phyloP scores from a whole-genome alignment of 2,329 filamentous ascomycete species.

The Septoria linicola region DNA sequence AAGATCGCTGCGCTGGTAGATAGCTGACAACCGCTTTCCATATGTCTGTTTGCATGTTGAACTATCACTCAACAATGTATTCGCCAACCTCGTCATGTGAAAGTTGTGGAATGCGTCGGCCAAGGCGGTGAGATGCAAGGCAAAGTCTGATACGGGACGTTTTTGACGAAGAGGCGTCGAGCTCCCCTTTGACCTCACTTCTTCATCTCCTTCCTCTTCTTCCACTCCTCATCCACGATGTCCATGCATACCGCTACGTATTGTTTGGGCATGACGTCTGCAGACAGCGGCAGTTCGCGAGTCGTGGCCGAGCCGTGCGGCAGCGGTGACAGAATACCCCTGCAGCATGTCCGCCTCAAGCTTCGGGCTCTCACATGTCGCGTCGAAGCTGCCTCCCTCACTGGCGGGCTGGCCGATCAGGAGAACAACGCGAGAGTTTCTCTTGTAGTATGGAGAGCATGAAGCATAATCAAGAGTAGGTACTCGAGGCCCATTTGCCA shows the following conservation, averaged over 20 bases:
- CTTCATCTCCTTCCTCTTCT: conserved; percentile 1
- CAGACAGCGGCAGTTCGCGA: background rate
- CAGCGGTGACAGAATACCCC: conserved; percentile 7
- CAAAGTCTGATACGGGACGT: background rate
- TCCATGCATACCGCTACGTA: background rate
- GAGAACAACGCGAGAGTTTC: too few species aligned
- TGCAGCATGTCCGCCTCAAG: conserved; percentile 10
- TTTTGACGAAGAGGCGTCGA: background rate
- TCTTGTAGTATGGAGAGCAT: too few species aligned
- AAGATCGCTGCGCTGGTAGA: conserved; percentile 24
- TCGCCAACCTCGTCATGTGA: too few species aligned
- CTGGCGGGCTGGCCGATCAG: too few species aligned
- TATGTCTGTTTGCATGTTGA: too few species aligned
- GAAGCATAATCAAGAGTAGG: too few species aligned
- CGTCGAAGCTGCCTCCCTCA: background rate
- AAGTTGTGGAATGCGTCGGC: background rate
- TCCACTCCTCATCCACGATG: background rate
- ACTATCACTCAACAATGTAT: too few species aligned
- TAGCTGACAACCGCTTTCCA: too few species aligned
- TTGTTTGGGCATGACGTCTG: conserved; percentile 3
- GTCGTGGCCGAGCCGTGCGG: background rate
- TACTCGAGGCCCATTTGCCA: too few species aligned
- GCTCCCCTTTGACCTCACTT: background rate
- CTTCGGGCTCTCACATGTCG: background rate
- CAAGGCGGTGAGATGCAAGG: background rate